A percentile compares a stretch with the other conserved stretches of the same genome.
phyloP scores from a whole-genome alignment of 139 green algal species.

The Penium margaritaceum region DNA sequence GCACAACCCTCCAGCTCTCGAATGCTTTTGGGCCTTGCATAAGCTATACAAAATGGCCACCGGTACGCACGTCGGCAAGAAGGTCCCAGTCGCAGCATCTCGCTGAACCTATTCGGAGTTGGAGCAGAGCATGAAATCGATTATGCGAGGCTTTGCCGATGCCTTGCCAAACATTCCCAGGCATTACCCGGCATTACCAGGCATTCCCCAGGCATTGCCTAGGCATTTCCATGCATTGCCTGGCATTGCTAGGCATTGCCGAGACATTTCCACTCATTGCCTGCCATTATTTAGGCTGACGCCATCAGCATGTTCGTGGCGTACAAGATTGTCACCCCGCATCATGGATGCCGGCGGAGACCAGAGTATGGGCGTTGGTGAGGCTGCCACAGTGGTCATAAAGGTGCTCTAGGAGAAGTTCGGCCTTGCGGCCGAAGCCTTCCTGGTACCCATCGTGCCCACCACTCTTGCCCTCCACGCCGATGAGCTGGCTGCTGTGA shows the following conservation, averaged over 20 bases:
- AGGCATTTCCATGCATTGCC: too few species aligned
- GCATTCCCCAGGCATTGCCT: too few species aligned
- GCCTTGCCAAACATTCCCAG: background rate
- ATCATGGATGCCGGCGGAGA: constrained; percentile 1
- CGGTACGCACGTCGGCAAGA: too few species aligned
- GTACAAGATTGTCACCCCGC: background rate
- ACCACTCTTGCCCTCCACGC: background rate
- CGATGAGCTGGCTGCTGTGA: constrained; percentile 14
- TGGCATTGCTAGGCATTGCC: too few species aligned
- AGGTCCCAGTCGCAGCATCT: too few species aligned
- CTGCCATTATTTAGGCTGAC: background rate
- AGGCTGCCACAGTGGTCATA: constrained; percentile 6
- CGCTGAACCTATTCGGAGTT: background rate
- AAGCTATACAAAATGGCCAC: too few species aligned
- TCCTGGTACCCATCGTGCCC: constrained; percentile 14
- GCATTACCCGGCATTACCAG: too few species aligned
- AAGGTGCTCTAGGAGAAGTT: background rate
- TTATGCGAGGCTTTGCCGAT: background rate
- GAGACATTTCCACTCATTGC: background rate
- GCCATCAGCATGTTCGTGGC: background rate
- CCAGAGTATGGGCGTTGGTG: background rate
- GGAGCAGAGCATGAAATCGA: constrained; percentile 1
- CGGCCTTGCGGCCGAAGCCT: constrained; percentile 1
- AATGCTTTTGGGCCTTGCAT: too few species aligned
- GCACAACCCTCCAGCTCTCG: too few species aligned